phyloP scores from a whole-genome alignment of 2,329 filamentous ascomycete species.

The Ilyonectria mors-panacis region DNA sequence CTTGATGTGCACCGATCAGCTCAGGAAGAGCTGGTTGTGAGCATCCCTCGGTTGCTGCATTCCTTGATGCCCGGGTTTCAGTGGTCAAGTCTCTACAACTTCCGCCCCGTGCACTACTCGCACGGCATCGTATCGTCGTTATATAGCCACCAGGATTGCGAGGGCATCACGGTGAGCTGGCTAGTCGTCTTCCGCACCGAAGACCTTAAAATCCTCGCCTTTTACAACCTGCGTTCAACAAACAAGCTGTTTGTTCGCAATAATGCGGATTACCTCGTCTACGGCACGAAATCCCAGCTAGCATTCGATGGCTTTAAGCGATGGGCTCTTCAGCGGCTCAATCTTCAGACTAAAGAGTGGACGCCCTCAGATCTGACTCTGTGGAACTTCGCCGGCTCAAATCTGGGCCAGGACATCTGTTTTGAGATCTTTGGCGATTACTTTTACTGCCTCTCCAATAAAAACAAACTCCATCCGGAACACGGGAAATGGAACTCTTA shows the following conservation, averaged over 20 bases:
- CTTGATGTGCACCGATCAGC: constrained; percentile 69
- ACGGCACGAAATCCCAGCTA: constrained; percentile 72
- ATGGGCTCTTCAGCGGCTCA: constrained; percentile 73
- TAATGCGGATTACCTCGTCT: constrained; percentile 72
- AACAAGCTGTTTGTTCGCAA: constrained; percentile 78
- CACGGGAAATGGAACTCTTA: constrained; percentile 78
- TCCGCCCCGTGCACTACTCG: constrained; percentile 71
- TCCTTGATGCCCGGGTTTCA: constrained; percentile 54
- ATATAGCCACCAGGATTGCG: constrained; percentile 59
- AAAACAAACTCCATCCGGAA: constrained; percentile 72
- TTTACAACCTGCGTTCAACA: constrained; percentile 59
- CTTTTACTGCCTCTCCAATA: constrained; percentile 80
- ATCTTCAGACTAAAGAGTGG: constrained; percentile 60
- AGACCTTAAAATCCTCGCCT: constrained; percentile 60
- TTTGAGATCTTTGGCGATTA: constrained; percentile 78
- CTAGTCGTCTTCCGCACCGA: constrained; percentile 64
- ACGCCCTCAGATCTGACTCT: constrained; percentile 65
- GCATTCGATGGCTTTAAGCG: constrained; percentile 69
- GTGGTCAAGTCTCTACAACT: constrained; percentile 57
- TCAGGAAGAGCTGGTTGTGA: constrained; percentile 68
- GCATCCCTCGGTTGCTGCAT: constrained; percentile 61
- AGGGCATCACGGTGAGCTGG: constrained; percentile 59
- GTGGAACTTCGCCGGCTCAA: constrained; percentile 72
- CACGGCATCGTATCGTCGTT: constrained; percentile 71
- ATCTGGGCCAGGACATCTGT: constrained; percentile 77